Percentiles rank a stretch among this genome's conserved stretches.
phyloP scores from a whole-genome alignment of 2,329 filamentous ascomycete genomes.

The Atkinsonella hypoxylon region DNA sequence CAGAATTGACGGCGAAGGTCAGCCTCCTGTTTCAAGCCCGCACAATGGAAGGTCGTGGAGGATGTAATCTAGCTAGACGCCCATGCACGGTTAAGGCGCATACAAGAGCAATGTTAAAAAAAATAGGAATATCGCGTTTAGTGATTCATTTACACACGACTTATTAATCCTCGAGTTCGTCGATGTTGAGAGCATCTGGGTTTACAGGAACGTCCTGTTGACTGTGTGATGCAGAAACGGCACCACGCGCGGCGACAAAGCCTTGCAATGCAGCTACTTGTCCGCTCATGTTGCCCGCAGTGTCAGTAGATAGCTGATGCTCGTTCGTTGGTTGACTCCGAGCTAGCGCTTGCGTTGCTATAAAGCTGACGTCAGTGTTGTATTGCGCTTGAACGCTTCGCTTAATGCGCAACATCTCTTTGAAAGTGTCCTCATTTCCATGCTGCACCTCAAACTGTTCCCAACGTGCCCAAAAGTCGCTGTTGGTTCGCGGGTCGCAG shows the following conservation, averaged over 20 bases:
- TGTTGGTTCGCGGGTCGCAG: conserved; percentile 84
- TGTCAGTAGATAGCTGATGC: conserved; percentile 47
- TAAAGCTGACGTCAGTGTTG: conserved; percentile 98
- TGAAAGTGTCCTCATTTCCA: conserved; percentile 98
- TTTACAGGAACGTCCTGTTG: conserved; percentile 44
- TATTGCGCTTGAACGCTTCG: conserved; percentile 94
- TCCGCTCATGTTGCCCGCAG: conserved; percentile 80
- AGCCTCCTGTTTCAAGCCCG: no score
- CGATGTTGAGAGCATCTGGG: conserved; percentile 75
- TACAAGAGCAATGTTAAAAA: no score
- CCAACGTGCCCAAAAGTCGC: conserved; percentile 92
- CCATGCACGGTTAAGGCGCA: no score
- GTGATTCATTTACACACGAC: no score
- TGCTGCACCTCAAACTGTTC: conserved; percentile 95
- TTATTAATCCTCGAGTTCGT: conserved; percentile 52
- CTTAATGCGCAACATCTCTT: conserved; percentile 98
- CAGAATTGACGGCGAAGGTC: background rate
- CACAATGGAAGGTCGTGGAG: no score
- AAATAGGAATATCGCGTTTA: no score
- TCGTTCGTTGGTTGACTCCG: conserved; percentile 54
- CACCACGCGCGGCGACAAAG: conserved; percentile 79
- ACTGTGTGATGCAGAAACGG: conserved; percentile 42
- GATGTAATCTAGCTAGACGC: no score
- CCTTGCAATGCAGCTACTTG: conserved; percentile 81
- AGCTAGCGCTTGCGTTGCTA: conserved; percentile 87